Base-by-base conservation (phyloP, 2,329 filamentous ascomycete genomes). In the Epichloe festucae region DNA sequence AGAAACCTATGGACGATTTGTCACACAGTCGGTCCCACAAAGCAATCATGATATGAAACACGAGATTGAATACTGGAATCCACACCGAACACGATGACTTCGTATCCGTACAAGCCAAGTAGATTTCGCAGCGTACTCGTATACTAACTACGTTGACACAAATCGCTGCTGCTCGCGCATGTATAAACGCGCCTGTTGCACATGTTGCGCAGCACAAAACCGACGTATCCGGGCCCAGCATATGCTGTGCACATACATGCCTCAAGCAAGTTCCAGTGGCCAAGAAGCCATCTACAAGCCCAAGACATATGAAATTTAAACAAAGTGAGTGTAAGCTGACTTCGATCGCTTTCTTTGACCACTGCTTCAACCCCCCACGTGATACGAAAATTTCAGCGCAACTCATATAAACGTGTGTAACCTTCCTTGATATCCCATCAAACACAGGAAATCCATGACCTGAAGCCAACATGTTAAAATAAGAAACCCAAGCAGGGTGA, bases 381-480 rank as follows among this genome's bases (percentile, higher is more conserved):
- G 31, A 42, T 46, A 34, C 11, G 35, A 43, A 38, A 47, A 45
- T 49, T 46, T 35, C 14, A 46, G 35, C 8, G 3, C 45, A 40
- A 49, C 41, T 54, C 52, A 50, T 54, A 47, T 43, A 49, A n/a
- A 41, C 52, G 42, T 54, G 46, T 50, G 38, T n/a, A 51, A 23
- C 38, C 44, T 47, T 42, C n/a, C 23, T 21, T 23, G 23, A 27
- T 19, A 42, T 42, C 27, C 23, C 23, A n/a, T 27, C 19, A 31
- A 19, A 41, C 27, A 41, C 27, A 12, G 14, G 17, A 23, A 45
- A 40, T 17, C 41, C 15, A 11, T 27, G 36, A 36, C 21, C 21
- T 31, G 19, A 34, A 34, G 42, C 14, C 23, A 31, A 17, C 23
- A 7, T 17, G n/a, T 5, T 38, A 8, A 5, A 4, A 38, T 5